A percentile compares a stretch with the other conserved stretches of the same genome.
Conservation (phyloP, 2,329 filamentous ascomycete genomes). For the Aspergillus jensenii region DNA sequence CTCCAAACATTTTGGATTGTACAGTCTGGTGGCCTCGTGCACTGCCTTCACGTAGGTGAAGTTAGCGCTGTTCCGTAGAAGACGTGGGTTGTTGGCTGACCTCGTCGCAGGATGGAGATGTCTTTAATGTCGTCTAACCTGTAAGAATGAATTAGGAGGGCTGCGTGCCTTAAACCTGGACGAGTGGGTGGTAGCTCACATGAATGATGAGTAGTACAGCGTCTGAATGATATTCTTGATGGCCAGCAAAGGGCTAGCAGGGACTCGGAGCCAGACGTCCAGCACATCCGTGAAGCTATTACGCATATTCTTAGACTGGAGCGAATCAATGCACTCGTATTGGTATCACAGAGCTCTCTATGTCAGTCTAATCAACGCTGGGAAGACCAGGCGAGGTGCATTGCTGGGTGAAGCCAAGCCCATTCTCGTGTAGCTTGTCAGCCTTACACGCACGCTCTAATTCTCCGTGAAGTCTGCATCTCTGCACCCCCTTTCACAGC, state of each 20-base stretch:
- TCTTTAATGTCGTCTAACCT: constrained; percentile 50
- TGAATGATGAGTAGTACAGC: constrained; percentile 41
- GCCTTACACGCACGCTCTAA: no score
- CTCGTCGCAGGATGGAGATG: constrained; percentile 41
- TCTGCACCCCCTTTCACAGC: no score
- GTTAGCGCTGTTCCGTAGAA: constrained; percentile 48
- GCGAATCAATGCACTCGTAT: constrained; percentile 29
- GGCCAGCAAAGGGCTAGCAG: constrained; percentile 26
- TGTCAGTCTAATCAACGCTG: no score
- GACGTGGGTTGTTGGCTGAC: constrained; percentile 43
- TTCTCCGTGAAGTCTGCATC: no score
- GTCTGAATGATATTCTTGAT: constrained; percentile 38
- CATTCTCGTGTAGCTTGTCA: no score
- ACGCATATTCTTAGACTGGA: constrained; percentile 40
- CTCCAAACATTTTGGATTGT: constrained; percentile 30
- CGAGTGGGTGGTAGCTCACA: constrained; percentile 18
- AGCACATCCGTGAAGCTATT: constrained; percentile 28
- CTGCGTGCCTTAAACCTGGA: no score
- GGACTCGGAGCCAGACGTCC: constrained; percentile 38
- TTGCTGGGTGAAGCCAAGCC: no score
- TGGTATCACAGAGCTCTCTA: no score
- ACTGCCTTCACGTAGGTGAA: constrained; percentile 42
- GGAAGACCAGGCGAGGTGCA: no score
- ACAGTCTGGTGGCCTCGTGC: constrained; percentile 32
- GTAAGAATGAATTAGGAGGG: neutral